Conservation (phyloP, 2,329 filamentous ascomycete species). For the Phoma sp. region DNA sequence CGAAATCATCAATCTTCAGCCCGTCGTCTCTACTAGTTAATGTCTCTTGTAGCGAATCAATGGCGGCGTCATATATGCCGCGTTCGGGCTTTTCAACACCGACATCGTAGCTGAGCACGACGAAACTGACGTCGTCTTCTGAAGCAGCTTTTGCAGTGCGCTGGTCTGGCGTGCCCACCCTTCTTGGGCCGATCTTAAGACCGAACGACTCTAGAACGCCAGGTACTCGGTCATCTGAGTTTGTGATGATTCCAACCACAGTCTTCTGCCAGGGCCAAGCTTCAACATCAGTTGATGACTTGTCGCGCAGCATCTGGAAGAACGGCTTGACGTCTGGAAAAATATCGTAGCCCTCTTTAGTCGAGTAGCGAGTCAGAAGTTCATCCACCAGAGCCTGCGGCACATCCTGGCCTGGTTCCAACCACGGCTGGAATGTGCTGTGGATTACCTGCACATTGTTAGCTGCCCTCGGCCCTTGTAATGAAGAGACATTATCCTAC, state of each 20-base stretch:
- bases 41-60: slow-evolving; percentile 49
- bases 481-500: slow-evolving; percentile 48
- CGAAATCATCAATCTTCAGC: slow-evolving; percentile 28
- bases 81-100: slow-evolving; percentile 65
- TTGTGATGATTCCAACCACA: slow-evolving; percentile 65
- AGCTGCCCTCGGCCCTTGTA: not conserved
- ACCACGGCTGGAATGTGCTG: slow-evolving; percentile 51
- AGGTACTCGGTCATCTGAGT: slow-evolving; percentile 67
- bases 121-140: slow-evolving; percentile 59
- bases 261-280: slow-evolving; percentile 50
- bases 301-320: slow-evolving; percentile 51
- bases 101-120: slow-evolving; percentile 68
- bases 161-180: slow-evolving; percentile 19
- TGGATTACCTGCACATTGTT: slow-evolving; percentile 56
- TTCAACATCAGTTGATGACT: not conserved
- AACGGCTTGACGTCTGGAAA: slow-evolving; percentile 56
- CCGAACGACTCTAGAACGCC: slow-evolving; percentile 61
- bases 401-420: slow-evolving; percentile 42
- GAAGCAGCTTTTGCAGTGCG: slow-evolving; percentile 29
- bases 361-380: slow-evolving; percentile 62
- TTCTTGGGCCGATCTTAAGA: slow-evolving; percentile 51
- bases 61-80: slow-evolving; percentile 63
- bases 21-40: slow-evolving; percentile 28
- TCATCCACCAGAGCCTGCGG: slow-evolving; percentile 56
- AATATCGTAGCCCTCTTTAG: slow-evolving; percentile 59